These are phyloP conservation scores for Trichoderma sp. DNA, from an alignment of 2,329 filamentous ascomycete species.

Conservation along the genomic window DNA sequence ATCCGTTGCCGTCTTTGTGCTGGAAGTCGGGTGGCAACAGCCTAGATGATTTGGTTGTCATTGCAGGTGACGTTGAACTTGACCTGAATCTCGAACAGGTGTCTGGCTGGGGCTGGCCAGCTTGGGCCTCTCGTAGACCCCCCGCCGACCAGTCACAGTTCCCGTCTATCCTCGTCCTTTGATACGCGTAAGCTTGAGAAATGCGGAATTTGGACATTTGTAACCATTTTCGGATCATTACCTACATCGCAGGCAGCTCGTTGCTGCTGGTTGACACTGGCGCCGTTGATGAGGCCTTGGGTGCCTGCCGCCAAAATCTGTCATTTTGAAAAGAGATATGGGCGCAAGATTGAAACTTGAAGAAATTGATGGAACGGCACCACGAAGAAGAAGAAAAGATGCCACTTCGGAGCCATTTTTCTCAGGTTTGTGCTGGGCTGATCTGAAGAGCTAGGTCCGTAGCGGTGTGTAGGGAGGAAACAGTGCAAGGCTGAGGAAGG, in stretches of 20 bases:
- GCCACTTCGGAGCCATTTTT: background rate
- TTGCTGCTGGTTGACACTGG: conserved; percentile 75
- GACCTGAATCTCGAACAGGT: conserved; percentile 59
- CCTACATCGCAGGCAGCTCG: conserved; percentile 57
- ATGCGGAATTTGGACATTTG: accelerated
- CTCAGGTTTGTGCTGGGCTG: too few relatives aligned
- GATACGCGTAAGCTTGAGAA: background rate
- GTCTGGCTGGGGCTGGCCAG: background rate
- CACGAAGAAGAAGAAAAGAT: background rate
- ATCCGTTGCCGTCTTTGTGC: conserved; percentile 97
- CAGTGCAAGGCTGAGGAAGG: too few relatives aligned
- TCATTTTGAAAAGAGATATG: background rate
- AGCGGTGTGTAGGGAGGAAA: background rate
- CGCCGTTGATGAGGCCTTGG: conserved; percentile 59
- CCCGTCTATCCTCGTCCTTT: background rate
- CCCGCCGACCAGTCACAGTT: background rate
- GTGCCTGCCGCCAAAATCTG: conserved; percentile 49
- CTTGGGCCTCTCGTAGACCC: background rate
- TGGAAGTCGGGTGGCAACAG: conserved; percentile 88
- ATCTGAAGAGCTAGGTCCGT: too few relatives aligned
- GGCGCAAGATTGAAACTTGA: background rate
- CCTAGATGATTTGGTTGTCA: conserved; percentile 99
- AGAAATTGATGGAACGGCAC: background rate
- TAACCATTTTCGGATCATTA: background rate
- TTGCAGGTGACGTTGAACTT: conserved; percentile 99